Conservation (phyloP, 2,329 filamentous ascomycete genomes). For the Colletotrichum acutatum region DNA sequence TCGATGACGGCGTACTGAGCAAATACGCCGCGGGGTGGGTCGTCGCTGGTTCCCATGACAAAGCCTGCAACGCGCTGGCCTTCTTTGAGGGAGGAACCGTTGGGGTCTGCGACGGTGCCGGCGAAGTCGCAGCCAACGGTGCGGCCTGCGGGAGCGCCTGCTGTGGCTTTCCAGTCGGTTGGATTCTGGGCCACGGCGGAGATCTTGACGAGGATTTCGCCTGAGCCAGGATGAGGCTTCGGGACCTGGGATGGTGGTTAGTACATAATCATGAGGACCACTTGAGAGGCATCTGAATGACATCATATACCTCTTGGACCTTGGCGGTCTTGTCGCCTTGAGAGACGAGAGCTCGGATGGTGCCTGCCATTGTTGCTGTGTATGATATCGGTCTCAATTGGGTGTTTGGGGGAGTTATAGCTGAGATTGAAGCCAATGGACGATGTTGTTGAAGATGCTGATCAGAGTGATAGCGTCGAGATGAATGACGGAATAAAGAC, state of each 20-base stretch:
- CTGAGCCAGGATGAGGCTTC: constrained; percentile 42
- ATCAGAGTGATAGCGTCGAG: rapidly evolving
- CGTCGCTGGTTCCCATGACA: constrained; percentile 42
- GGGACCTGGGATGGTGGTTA: constrained; percentile 31
- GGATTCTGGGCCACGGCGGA: constrained; percentile 48
- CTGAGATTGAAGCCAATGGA: neutral
- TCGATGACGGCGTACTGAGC: constrained; percentile 33
- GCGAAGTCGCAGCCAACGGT: constrained; percentile 48
- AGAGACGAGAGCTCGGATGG: constrained; percentile 47
- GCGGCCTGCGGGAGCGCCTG: constrained; percentile 37
- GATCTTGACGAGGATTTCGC: constrained; percentile 48
- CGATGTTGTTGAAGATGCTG: neutral
- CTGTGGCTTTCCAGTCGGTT: constrained; percentile 46
- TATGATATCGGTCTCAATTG: too few species aligned
- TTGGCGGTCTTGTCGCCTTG: constrained; percentile 42
- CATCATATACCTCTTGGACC: constrained; percentile 39
- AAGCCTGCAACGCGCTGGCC: constrained; percentile 48
- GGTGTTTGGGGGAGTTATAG: rapidly evolving
- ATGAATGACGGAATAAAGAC: neutral
- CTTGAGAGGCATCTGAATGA: neutral
- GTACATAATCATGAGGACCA: neutral
- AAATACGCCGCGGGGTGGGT: constrained; percentile 32
- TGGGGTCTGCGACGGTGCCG: constrained; percentile 43
- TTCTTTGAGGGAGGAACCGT: constrained; percentile 43
- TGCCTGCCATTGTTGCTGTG: neutral